These are phyloP conservation scores for Rosa lucieae DNA, from an alignment of 306 rosid species.

Conservation along the genomic window DNA sequence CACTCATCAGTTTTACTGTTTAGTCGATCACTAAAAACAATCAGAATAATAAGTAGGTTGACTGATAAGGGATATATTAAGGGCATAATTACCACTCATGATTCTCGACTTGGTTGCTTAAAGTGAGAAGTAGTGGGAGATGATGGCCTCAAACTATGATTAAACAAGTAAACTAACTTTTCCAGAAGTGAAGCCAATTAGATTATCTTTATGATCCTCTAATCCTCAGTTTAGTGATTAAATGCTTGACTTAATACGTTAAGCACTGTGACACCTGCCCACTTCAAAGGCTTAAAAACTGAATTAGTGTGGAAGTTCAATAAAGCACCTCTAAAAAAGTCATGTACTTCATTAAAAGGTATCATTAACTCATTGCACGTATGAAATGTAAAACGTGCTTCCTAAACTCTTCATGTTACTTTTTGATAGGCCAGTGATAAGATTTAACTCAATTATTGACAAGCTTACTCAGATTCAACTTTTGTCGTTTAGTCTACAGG, in stretches of 20 bases:
- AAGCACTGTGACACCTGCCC: background rate
- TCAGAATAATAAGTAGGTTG: background rate
- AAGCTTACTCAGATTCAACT: too few species aligned
- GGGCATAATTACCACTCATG: background rate
- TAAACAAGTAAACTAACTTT: background rate
- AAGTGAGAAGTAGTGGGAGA: constrained; percentile 1
- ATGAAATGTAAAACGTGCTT: background rate
- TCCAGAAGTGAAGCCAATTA: background rate
- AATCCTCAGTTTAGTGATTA: background rate
- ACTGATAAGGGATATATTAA: background rate
- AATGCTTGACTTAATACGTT: background rate
- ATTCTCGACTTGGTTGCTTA: background rate
- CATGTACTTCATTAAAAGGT: background rate
- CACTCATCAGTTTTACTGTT: background rate
- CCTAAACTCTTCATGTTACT: background rate
- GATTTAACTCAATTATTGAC: too few species aligned
- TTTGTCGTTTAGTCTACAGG: too few species aligned
- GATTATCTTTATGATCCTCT: background rate
- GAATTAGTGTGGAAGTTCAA: background rate
- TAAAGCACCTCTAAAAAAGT: background rate
- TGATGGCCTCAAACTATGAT: background rate
- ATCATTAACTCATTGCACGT: background rate
- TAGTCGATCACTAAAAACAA: background rate
- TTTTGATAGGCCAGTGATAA: background rate
- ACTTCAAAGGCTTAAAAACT: background rate